These are phyloP conservation scores for Rhinocladiella mackenziei DNA, from an alignment of 2,329 filamentous ascomycete species.

Conservation along the genomic window DNA sequence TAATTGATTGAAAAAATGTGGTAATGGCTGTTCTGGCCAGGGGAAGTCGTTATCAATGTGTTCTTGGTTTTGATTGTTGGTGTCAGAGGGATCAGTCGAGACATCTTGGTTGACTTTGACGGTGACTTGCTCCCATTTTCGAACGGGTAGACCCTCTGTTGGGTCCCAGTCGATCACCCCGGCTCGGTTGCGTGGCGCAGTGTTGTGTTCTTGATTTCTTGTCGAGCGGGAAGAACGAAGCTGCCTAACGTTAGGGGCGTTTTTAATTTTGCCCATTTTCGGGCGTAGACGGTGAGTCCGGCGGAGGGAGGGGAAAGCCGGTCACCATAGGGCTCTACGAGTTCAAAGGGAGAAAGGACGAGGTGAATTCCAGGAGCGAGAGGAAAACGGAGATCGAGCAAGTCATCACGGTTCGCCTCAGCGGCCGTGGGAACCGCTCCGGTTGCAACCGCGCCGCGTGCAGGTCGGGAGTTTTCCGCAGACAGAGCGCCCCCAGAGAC, in stretches of 20 bases:
- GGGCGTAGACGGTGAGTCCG: background rate
- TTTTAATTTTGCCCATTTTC: background rate
- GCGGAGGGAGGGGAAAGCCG: too few species aligned
- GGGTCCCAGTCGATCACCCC: slow-evolving; percentile 62
- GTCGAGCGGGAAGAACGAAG: slow-evolving; percentile 37
- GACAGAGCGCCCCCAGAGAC: slow-evolving; percentile 30
- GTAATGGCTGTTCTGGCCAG: slow-evolving; percentile 83
- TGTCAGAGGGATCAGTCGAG: slow-evolving; percentile 31
- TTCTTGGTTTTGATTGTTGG: slow-evolving; percentile 28
- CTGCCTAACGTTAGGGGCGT: slow-evolving; percentile 8
- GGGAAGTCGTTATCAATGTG: slow-evolving; percentile 52
- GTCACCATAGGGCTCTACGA: too few species aligned
- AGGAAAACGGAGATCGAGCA: background rate
- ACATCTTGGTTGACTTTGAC: slow-evolving; percentile 68
- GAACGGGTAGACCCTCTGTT: slow-evolving; percentile 73
- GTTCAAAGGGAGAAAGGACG: background rate
- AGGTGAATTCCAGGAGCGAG: background rate
- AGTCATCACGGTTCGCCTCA: background rate
- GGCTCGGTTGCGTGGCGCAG: slow-evolving; percentile 38
- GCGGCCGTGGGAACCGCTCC: background rate
- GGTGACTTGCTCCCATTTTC: slow-evolving; percentile 77
- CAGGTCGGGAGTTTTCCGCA: slow-evolving; percentile 5
- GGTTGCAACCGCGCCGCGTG: background rate
- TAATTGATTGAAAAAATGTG: slow-evolving; percentile 74
- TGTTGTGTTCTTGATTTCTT: slow-evolving; percentile 53